These are phyloP conservation scores for Aspergillus avenaceus DNA, from an alignment of 495 filamentous ascomycete genomes.

Conservation along the genomic window DNA sequence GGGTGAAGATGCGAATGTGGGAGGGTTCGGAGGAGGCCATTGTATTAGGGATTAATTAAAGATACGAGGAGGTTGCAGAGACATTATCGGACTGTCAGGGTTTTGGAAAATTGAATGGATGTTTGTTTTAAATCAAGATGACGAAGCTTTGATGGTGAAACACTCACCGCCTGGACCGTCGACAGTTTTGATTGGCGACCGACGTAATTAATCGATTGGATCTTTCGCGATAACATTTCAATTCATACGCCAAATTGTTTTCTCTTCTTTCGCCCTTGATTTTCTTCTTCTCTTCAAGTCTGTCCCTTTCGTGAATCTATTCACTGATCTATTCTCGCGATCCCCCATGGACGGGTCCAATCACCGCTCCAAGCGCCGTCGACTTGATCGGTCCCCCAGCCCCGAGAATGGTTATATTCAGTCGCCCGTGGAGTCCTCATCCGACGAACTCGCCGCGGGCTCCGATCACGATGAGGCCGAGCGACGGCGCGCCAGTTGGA, in stretches of 20 bases:
- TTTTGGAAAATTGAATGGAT: neutral
- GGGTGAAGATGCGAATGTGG: constrained; percentile 68
- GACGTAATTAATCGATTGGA: neutral
- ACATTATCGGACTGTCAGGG: neutral
- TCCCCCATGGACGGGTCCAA: constrained; percentile 25
- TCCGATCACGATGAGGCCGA: constrained; percentile 41
- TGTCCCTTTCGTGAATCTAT: too few species aligned
- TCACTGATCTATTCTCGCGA: neutral
- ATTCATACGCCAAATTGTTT: neutral
- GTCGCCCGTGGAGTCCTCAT: constrained; percentile 44
- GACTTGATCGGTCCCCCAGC: constrained; percentile 34
- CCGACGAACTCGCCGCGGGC: constrained; percentile 47
- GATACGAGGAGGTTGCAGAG: too few species aligned
- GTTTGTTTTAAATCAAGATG: too few species aligned
- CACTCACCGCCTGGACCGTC: neutral
- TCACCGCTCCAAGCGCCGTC: constrained; percentile 53
- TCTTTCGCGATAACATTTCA: constrained; percentile 1
- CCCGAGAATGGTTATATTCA: constrained; percentile 13
- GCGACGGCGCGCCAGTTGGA: constrained; percentile 38
- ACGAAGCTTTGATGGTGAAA: too few species aligned
- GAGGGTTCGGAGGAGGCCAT: constrained; percentile 7
- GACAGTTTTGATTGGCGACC: neutral
- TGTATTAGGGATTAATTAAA: neutral
- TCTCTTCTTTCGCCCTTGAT: neutral
- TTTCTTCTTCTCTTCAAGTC: constrained; percentile 3